Percentiles rank a stretch among this genome's conserved stretches.
phyloP scores from a whole-genome alignment of 1,139 yeast genomes.

The Yamadazyma dushanensis region DNA sequence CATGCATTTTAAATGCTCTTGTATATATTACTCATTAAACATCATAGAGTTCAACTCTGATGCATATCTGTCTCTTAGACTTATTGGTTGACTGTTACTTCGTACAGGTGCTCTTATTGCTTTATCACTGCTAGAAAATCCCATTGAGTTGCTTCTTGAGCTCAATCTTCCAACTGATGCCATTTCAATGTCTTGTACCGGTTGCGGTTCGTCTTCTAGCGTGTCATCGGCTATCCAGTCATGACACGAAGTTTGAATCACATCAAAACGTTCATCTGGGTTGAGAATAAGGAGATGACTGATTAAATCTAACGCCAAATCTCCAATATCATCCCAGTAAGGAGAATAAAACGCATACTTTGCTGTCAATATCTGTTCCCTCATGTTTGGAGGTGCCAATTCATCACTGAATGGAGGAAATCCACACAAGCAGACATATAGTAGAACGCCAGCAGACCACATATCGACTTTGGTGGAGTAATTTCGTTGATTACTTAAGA shows the following conservation, averaged over 20 bases:
- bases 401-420: conserved; percentile 87
- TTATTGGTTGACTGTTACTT: conserved; percentile 35
- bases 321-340: conserved; percentile 73
- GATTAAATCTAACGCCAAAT: conserved; percentile 64
- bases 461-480: conserved; percentile 73
- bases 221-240: conserved; percentile 41
- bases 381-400: conserved; percentile 75
- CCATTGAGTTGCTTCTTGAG: conserved; percentile 15
- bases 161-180: conserved; percentile 2
- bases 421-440: conserved; percentile 78
- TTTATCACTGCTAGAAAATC: conserved; percentile 6
- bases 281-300: conserved; percentile 60
- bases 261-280: conserved; percentile 52
- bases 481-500: conserved; percentile 50
- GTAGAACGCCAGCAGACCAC: conserved; percentile 78
- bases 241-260: conserved; percentile 53
- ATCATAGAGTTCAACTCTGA: conserved; percentile 20
- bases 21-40: conserved; percentile 6
- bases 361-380: conserved; percentile 67
- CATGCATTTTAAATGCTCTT: conserved; percentile 1
- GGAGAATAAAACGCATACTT: conserved; percentile 76
- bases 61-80: conserved; percentile 32
- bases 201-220: background rate
- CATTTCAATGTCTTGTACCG: background rate
- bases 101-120: conserved; percentile 18